Percentiles rank a stretch among this genome's conserved stretches.
Evolutionary conservation across 2,329 filamentous ascomycete species (phyloP).

Genomic region (Phialophora verrucosa): DNA sequence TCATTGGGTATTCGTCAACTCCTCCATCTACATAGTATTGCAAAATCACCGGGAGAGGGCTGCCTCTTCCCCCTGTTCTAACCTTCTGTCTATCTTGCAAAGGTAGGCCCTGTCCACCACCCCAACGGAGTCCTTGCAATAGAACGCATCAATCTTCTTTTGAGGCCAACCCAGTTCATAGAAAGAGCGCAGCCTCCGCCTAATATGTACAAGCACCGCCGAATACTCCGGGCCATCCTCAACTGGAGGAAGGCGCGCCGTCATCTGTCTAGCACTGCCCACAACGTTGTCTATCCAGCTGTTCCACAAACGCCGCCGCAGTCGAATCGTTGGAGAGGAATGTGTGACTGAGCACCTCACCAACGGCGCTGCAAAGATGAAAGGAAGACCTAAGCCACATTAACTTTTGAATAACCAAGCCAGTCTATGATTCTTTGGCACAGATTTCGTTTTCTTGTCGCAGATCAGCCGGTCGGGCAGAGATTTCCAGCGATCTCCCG

Average conservation of each 20-base stretch:
- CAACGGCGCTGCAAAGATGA: not conserved
- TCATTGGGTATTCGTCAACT: not conserved
- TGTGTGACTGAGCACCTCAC: not conserved
- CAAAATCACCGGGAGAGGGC: constrained; percentile 9
- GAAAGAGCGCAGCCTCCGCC: not conserved
- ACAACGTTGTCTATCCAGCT: constrained; percentile 18
- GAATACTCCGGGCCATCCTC: constrained; percentile 3
- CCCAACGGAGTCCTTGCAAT: not conserved
- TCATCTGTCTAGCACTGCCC: not conserved
- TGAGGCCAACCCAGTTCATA: not conserved
- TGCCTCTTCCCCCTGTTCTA: constrained; percentile 4
- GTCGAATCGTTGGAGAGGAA: constrained; percentile 8
- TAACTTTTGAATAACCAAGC: constrained; percentile 21
- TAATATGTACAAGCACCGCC: constrained; percentile 11
- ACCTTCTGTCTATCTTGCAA: constrained; percentile 2
- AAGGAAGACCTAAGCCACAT: constrained; percentile 1
- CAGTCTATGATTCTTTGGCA: constrained; percentile 18
- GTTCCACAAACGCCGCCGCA: constrained; percentile 13
- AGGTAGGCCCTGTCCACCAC: no score
- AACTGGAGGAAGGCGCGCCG: constrained; percentile 1
- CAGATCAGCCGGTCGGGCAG: not conserved
- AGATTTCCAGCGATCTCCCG: not conserved
- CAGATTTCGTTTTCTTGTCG: constrained; percentile 4
- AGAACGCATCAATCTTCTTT: not conserved
- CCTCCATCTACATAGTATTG: not conserved